Percentiles rank a stretch among this genome's conserved stretches.
Conservation (phyloP, 805 yeast species). For the Pichia nanzhaoensis region DNA sequence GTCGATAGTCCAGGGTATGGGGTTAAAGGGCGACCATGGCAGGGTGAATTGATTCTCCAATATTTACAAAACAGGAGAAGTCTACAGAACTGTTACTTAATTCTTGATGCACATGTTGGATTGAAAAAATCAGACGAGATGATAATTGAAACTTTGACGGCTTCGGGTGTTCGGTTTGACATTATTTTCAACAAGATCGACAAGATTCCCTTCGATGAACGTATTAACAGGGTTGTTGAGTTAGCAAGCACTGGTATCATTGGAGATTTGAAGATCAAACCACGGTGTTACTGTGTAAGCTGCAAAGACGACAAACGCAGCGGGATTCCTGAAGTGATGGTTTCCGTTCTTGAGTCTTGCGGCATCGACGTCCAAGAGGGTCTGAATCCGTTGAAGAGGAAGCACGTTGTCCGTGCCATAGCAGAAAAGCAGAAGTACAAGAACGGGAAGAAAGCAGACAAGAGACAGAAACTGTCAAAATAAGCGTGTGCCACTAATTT, state of each 20-base stretch:
- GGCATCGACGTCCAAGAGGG: conserved; percentile 27
- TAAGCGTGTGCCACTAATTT: too few species aligned
- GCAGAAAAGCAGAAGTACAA: conserved; percentile 6
- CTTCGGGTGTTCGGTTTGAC: conserved; percentile 61
- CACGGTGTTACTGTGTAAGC: conserved; percentile 39
- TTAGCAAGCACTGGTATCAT: conserved; percentile 18
- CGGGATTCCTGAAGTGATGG: conserved; percentile 50
- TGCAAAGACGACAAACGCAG: conserved; percentile 27
- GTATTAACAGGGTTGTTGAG: conserved; percentile 33
- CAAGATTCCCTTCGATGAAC: conserved; percentile 31
- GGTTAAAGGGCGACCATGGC: conserved; percentile 50
- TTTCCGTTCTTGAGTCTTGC: conserved; percentile 46
- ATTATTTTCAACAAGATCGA: conserved; percentile 76
- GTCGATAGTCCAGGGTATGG: conserved; percentile 95
- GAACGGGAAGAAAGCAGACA: conserved; percentile 10
- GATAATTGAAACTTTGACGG: conserved; percentile 44
- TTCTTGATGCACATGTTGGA: conserved; percentile 58
- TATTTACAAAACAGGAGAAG: conserved; percentile 51
- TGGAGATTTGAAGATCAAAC: conserved; percentile 36
- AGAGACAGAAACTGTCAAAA: neutral
- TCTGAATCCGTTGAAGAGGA: neutral
- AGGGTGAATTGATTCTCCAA: conserved; percentile 62
- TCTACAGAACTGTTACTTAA: conserved; percentile 51
- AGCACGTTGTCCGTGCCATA: conserved; percentile 13
- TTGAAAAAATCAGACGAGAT: conserved; percentile 48